These are phyloP conservation scores for Penicillium steckii DNA, from an alignment of 495 filamentous ascomycete genomes.

Conservation along the genomic window DNA sequence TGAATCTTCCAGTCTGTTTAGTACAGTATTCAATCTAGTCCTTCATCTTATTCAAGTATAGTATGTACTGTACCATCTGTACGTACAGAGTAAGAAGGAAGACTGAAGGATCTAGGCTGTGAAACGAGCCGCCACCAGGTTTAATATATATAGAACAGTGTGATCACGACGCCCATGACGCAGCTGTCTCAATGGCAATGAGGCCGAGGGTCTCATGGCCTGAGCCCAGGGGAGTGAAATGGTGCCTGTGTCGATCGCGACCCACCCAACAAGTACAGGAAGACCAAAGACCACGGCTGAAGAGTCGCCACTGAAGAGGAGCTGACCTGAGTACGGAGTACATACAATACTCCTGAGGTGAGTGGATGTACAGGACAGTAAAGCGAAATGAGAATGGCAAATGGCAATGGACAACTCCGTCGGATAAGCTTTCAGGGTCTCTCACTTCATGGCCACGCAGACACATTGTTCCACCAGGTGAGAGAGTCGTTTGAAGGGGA, in stretches of 20 bases:
- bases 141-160: slow-evolving; percentile 26
- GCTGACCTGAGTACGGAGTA: no score
- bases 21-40: no score
- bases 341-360: no score
- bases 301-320: slow-evolving; percentile 6
- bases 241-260: slow-evolving; percentile 23
- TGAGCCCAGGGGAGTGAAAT: slow-evolving; percentile 13
- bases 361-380: no score
- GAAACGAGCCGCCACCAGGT: slow-evolving; percentile 2
- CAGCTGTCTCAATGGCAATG: slow-evolving; percentile 12
- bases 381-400: neutral
- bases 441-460: no score
- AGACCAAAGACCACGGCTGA: slow-evolving; percentile 14
- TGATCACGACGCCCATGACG: slow-evolving; percentile 15
- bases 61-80: no score
- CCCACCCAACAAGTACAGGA: no score
- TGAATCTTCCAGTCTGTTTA: neutral
- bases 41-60: no score
- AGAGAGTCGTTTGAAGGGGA: no score
- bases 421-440: slow-evolving; percentile 19
- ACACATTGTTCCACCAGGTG: no score
- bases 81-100: no score
- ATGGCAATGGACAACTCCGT: neutral
- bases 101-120: slow-evolving; percentile 1
- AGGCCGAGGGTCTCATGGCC: slow-evolving; percentile 1